Base-by-base conservation (phyloP, 2,329 filamentous ascomycete species). In the Sarocladium brachiariae region DNA sequence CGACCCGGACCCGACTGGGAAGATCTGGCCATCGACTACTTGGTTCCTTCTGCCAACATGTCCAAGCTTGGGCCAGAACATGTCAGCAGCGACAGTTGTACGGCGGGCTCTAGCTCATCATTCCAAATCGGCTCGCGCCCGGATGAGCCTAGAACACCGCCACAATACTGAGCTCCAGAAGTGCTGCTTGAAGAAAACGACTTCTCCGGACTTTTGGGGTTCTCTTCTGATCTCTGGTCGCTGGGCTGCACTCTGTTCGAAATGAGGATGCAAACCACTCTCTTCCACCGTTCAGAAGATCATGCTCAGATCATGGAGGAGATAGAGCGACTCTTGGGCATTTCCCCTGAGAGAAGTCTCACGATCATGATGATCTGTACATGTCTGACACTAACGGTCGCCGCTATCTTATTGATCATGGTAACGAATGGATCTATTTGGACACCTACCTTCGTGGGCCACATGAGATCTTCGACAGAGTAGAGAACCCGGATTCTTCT, bases 21-120 rank as follows among this genome's bases (percentile, higher is more conserved):
- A 51, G 18, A 21, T 45, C 18, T 49, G 49, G 52, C 23, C 43
- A 7, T 27, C 41, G 10, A 33, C 49, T 16, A 53, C 49, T n/a
- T 35, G 49, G 2, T 46, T 51, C 11, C n/a, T 51, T 19, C 41
- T n/a, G 27, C 27, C 27, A 13, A 31, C 27, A 8, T 31, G 27
- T 8, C 7, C 8, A 31, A 31, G 27, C 27, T 31, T 13, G 27
- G 27, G 13, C 13, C 27, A 31, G 13, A 8, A 8, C 27, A 31
- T 13, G 8, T 31, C 27, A 8, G 8, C 7, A 31, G 27, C 27
- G 13, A 31, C 27, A 31, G 7, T 31, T 31, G 27, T 13, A 8
- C 13, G 27, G 13, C 13, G 7, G 27, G 13, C 27, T 31, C 7
- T 13, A 31, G 27, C 27, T 31, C 27, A 13, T 7, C 27, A 31